Evolutionary conservation across 805 yeast genomes (phyloP).

Genomic region (Sporopachydermia quercuum): DNA sequence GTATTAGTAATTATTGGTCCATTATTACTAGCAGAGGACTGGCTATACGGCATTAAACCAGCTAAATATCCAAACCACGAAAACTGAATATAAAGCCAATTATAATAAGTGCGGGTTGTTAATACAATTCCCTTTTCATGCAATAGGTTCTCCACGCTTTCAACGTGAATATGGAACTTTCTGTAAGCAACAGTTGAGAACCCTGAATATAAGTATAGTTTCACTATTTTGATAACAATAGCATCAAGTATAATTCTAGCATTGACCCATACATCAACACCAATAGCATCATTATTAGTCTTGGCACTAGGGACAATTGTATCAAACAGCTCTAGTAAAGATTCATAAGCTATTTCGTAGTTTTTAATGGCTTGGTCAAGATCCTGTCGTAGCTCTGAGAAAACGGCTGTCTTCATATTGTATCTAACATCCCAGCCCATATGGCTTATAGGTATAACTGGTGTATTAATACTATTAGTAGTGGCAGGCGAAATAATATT

Average conservation of each 20-base stretch:
- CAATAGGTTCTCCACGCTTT: constrained; percentile 28
- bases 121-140: constrained; percentile 16
- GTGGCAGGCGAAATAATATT: constrained; percentile 4
- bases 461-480: constrained; percentile 5
- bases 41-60: constrained; percentile 27
- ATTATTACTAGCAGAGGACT: constrained; percentile 8
- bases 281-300: background rate
- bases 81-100: constrained; percentile 53
- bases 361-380: constrained; percentile 33
- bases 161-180: constrained; percentile 51
- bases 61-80: constrained; percentile 50
- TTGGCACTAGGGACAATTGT: constrained; percentile 10
- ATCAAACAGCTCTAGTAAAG: constrained; percentile 26
- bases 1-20: constrained; percentile 20
- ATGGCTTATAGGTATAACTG: constrained; percentile 13
- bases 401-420: constrained; percentile 32
- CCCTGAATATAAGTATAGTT: constrained; percentile 43
- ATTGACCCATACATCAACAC: constrained; percentile 25
- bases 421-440: constrained; percentile 36
- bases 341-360: constrained; percentile 39
- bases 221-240: constrained; percentile 45
- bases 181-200: constrained; percentile 43
- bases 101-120: constrained; percentile 17
- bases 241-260: constrained; percentile 41
- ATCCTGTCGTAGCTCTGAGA: constrained; percentile 34